These are phyloP conservation scores for Ichthyophonus hoferi DNA, from an alignment of 208 protist species.

Conservation along the genomic window DNA sequence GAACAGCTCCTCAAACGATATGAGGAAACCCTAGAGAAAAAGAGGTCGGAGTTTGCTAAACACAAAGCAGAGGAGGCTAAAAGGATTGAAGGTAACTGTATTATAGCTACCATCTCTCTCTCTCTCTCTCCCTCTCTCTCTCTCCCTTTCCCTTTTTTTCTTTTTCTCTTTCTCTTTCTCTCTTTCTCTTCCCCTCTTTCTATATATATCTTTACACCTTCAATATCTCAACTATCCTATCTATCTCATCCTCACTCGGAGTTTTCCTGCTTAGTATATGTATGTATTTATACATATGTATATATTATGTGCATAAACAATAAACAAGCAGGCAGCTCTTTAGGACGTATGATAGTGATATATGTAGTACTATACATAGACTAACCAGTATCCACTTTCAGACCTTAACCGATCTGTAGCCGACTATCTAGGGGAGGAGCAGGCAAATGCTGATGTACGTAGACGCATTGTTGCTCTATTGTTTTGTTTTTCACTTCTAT, in stretches of 20 bases:
- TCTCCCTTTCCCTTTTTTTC: too few species aligned
- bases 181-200: too few species aligned
- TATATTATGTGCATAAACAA: not conserved
- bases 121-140: too few species aligned
- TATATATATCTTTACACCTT: too few species aligned
- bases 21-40: not conserved
- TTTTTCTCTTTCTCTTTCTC: too few species aligned
- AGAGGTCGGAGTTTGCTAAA: not conserved
- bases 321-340: not conserved
- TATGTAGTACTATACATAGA: too few species aligned
- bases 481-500: too few species aligned
- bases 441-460: slow-evolving; percentile 2
- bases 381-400: not conserved
- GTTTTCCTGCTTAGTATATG: not conserved
- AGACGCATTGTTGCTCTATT: too few species aligned
- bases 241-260: too few species aligned
- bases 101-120: too few species aligned
- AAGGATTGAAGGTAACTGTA: not conserved
- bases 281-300: not conserved
- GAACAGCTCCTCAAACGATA: not conserved
- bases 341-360: too few species aligned
- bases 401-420: slow-evolving; percentile 18
- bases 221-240: too few species aligned
- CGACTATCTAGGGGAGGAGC: slow-evolving; percentile 16
- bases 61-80: not conserved